Conservation (phyloP, 2,329 filamentous ascomycete species). For the Sclerotinia nivalis region DNA sequence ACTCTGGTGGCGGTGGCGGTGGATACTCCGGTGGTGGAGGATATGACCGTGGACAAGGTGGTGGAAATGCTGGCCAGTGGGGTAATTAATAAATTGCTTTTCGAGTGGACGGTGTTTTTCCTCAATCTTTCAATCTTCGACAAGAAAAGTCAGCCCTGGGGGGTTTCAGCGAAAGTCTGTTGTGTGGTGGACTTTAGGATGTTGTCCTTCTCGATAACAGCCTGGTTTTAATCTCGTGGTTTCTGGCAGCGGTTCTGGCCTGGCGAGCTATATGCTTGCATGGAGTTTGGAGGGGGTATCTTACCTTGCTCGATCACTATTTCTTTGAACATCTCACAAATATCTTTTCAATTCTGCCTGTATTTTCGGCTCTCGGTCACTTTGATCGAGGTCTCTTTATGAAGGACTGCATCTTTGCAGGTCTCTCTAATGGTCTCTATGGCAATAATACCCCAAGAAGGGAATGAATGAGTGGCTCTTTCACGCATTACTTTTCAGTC, state of each 20-base stretch:
- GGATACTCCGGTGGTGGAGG: constrained; percentile 20
- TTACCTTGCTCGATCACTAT: constrained; percentile 37
- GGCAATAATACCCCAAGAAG: constrained; percentile 34
- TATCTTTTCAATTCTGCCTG: constrained; percentile 33
- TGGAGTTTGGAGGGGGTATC: constrained; percentile 40
- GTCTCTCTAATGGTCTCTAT: constrained; percentile 36
- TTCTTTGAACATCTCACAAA: constrained; percentile 30
- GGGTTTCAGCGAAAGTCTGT: constrained; percentile 40
- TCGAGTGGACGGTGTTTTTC: constrained; percentile 10
- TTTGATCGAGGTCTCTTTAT: constrained; percentile 39
- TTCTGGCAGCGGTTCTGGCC: constrained; percentile 40
- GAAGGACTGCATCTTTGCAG: constrained; percentile 36
- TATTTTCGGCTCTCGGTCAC: constrained; percentile 37
- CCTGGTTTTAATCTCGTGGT: constrained; percentile 38
- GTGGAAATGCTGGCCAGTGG: constrained; percentile 23
- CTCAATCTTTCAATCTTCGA: constrained; percentile 12
- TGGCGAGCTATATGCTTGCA: constrained; percentile 40
- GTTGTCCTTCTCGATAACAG: constrained; percentile 33
- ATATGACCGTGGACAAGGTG: constrained; percentile 8
- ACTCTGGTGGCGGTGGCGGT: constrained; percentile 11
- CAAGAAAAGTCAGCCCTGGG: constrained; percentile 42
- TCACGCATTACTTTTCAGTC: constrained; percentile 48
- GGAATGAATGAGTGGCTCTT: constrained; percentile 35
- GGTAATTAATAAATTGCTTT: constrained; percentile 17
- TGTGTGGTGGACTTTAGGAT: constrained; percentile 37